Conservation (phyloP, 2,329 filamentous ascomycete genomes). For the Clonostachys byssicola region DNA sequence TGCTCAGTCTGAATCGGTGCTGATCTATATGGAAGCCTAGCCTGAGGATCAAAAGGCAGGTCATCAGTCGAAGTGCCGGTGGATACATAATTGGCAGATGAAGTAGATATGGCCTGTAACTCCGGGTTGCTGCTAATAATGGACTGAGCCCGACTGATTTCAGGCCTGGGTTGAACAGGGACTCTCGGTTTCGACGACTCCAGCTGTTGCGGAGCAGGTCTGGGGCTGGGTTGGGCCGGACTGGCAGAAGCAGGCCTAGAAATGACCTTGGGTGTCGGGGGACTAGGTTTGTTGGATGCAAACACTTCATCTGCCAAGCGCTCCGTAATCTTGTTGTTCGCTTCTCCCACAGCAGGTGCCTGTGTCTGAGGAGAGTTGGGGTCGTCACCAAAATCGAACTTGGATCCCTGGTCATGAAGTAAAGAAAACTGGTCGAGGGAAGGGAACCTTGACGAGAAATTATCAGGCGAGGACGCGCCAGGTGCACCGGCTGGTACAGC, state of each 20-base stretch:
- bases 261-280: slow-evolving; percentile 8
- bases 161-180: slow-evolving; percentile 33
- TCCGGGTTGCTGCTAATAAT: slow-evolving; percentile 62
- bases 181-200: slow-evolving; percentile 23
- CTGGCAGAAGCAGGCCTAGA: background rate
- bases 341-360: slow-evolving; percentile 24
- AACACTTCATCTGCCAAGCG: slow-evolving; percentile 85
- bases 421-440: slow-evolving; percentile 91
- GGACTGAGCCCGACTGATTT: slow-evolving; percentile 57
- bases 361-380: slow-evolving; percentile 40
- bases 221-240: background rate
- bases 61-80: slow-evolving; percentile 78
- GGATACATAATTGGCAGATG: slow-evolving; percentile 38
- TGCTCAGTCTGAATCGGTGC: slow-evolving; percentile 12
- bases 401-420: slow-evolving; percentile 76
- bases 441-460: slow-evolving; percentile 81
- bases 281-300: slow-evolving; percentile 35
- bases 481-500: slow-evolving; percentile 23
- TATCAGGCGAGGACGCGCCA: slow-evolving; percentile 45
- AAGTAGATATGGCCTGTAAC: slow-evolving; percentile 50
- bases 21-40: slow-evolving; percentile 1
- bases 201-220: background rate
- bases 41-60: slow-evolving; percentile 38
- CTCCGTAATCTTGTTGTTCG: slow-evolving; percentile 67
- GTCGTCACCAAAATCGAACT: slow-evolving; percentile 73